These are phyloP conservation scores for Staphylotrichum longicolle DNA, from an alignment of 495 filamentous ascomycete species.

Conservation along the genomic window DNA sequence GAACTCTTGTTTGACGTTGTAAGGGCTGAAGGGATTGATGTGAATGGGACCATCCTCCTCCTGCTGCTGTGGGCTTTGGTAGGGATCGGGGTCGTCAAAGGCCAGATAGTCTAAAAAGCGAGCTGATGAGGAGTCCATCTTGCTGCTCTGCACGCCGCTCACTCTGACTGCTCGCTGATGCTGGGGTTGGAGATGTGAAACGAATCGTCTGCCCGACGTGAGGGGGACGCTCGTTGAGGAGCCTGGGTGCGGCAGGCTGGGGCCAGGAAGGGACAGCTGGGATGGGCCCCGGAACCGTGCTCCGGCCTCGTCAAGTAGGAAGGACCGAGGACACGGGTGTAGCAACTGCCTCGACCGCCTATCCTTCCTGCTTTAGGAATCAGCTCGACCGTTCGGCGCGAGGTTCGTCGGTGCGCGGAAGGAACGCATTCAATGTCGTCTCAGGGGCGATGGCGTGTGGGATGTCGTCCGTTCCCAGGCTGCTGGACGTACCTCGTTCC, in stretches of 20 bases:
- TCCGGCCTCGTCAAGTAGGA: too few relatives aligned
- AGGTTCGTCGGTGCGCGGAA: too few relatives aligned
- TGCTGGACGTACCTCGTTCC: slow-evolving; percentile 7
- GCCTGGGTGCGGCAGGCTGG: too few relatives aligned
- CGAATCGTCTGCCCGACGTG: too few relatives aligned
- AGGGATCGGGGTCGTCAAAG: slow-evolving; percentile 28
- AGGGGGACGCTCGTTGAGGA: too few relatives aligned
- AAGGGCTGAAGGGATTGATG: slow-evolving; percentile 21
- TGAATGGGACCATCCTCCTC: slow-evolving; percentile 9
- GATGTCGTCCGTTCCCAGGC: neutral
- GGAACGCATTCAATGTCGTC: neutral
- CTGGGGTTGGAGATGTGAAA: too few relatives aligned
- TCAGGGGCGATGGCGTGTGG: neutral
- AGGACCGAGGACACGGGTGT: too few relatives aligned
- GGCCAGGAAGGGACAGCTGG: too few relatives aligned
- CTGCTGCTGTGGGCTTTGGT: slow-evolving; percentile 27
- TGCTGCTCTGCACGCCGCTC: slow-evolving; percentile 3
- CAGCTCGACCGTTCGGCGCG: too few relatives aligned
- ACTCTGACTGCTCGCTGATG: neutral
- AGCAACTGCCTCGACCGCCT: too few relatives aligned
- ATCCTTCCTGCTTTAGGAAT: too few relatives aligned
- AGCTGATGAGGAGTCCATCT: slow-evolving; percentile 29
- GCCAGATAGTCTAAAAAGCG: slow-evolving; percentile 35
- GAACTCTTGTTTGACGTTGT: slow-evolving; percentile 20
- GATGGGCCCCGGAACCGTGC: too few relatives aligned